These are phyloP conservation scores for Tolypocladium cylindrosporum DNA, from an alignment of 2,329 filamentous ascomycete species.

Conservation along the genomic window DNA sequence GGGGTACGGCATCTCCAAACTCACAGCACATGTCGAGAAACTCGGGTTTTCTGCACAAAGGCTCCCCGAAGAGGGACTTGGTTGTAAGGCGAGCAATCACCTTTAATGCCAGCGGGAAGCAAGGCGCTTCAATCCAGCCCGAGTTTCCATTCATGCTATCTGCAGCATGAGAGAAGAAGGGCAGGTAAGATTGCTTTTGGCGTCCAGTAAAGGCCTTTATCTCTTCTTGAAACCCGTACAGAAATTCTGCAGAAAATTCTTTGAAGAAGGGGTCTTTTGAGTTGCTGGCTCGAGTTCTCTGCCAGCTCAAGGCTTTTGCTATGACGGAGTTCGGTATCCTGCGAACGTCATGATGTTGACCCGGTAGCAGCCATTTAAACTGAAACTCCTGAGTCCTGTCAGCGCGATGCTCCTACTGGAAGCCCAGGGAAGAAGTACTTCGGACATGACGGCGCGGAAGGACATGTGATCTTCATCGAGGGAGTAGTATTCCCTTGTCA, in stretches of 20 bases:
- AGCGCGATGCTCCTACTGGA: background rate
- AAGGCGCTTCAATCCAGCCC: constrained; percentile 4
- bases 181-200: background rate
- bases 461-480: constrained; percentile 7
- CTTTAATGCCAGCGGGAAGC: constrained; percentile 7
- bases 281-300: constrained; percentile 5
- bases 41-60: constrained; percentile 3
- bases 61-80: constrained; percentile 5
- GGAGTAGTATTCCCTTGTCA: constrained; percentile 7
- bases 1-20: constrained; percentile 5
- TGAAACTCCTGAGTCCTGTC: constrained; percentile 6
- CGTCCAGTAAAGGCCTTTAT: background rate
- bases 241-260: constrained; percentile 5
- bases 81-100: constrained; percentile 7
- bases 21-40: constrained; percentile 6
- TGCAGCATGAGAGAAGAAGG: background rate
- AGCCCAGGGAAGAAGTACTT: background rate
- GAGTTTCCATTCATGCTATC: background rate
- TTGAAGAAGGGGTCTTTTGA: constrained; percentile 5
- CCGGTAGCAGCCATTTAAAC: constrained; percentile 5
- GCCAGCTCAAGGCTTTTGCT: constrained; percentile 7
- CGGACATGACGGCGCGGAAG: constrained; percentile 5
- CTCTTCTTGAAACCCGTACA: constrained; percentile 5
- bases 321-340: constrained; percentile 6
- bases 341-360: constrained; percentile 2